Percentiles rank a stretch among this genome's conserved stretches.
phyloP scores from a whole-genome alignment of 1,284 basidiomycete species.

The Cryptococcus hybrid region DNA sequence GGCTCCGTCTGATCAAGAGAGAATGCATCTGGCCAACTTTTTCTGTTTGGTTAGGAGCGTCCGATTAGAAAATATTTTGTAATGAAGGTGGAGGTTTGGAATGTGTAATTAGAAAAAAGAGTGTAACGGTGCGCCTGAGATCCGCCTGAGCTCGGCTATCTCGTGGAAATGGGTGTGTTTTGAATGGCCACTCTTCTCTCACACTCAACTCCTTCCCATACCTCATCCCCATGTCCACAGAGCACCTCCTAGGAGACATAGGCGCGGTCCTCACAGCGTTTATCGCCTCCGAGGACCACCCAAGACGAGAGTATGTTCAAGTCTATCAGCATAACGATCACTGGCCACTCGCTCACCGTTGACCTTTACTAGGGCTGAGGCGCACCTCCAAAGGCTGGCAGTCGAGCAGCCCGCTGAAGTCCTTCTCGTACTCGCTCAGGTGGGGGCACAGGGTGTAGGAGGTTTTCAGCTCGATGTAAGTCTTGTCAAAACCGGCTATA shows the following conservation, averaged over 20 bases:
- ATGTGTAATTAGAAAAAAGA: too few relatives aligned
- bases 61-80: neutral
- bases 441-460: constrained; percentile 44
- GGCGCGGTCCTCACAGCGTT: constrained; percentile 36
- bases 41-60: neutral
- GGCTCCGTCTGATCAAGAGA: neutral
- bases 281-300: constrained; percentile 29
- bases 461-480: neutral
- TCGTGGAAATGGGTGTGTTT: too few relatives aligned
- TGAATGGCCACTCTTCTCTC: neutral
- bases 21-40: constrained; percentile 1
- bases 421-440: constrained; percentile 40
- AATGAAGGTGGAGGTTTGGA: neutral
- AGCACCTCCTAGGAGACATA: constrained; percentile 42
- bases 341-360: neutral
- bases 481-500: neutral
- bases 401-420: constrained; percentile 29
- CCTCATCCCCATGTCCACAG: constrained; percentile 35
- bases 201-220: neutral
- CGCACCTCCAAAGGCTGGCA: constrained; percentile 27
- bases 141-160: too few relatives aligned
- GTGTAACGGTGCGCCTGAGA: too few relatives aligned
- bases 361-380: constrained; percentile 29
- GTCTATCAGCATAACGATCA: too few relatives aligned
- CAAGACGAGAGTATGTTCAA: constrained; percentile 26